A percentile compares a stretch with the other conserved stretches of the same genome.
These are phyloP conservation scores for Leishmania tarentolae DNA, from an alignment of 208 protist genomes.

Conservation along the genomic window DNA sequence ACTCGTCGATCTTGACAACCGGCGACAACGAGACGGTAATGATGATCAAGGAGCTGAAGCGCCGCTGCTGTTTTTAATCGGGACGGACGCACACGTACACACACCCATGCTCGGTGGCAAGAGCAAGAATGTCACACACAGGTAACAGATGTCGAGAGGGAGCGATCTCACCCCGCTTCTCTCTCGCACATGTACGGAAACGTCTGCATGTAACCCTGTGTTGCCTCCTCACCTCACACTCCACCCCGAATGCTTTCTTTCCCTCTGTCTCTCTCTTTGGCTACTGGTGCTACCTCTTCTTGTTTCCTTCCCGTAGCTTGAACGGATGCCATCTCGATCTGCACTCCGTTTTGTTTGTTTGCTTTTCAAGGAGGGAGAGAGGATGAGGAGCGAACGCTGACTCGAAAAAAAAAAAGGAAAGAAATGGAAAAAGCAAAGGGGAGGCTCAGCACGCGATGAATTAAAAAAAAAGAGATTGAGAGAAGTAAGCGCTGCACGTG, in stretches of 20 bases:
- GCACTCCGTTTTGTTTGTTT: background rate
- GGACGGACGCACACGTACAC: background rate
- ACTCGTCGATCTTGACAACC: conserved; percentile 75
- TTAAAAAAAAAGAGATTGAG: background rate
- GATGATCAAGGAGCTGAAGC: conserved; percentile 81
- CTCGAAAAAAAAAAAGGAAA: background rate
- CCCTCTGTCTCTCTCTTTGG: background rate
- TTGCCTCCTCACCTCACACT: background rate
- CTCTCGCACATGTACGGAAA: background rate
- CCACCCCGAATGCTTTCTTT: background rate
- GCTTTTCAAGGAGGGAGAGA: background rate
- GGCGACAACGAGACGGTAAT: conserved; percentile 61
- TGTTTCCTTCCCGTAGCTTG: background rate
- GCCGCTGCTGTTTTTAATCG: conserved; percentile 46
- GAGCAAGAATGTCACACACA: background rate
- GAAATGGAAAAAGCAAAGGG: background rate
- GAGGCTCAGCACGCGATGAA: background rate
- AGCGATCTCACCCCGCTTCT: background rate
- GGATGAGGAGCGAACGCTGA: background rate
- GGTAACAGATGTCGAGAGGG: background rate
- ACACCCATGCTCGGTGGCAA: background rate
- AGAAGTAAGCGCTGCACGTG: background rate
- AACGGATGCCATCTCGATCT: background rate
- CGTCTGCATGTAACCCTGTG: background rate
- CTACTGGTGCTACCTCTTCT: background rate